phyloP scores from a whole-genome alignment of 768 basidiomycete species.

The Kwoniella shandongensis region DNA sequence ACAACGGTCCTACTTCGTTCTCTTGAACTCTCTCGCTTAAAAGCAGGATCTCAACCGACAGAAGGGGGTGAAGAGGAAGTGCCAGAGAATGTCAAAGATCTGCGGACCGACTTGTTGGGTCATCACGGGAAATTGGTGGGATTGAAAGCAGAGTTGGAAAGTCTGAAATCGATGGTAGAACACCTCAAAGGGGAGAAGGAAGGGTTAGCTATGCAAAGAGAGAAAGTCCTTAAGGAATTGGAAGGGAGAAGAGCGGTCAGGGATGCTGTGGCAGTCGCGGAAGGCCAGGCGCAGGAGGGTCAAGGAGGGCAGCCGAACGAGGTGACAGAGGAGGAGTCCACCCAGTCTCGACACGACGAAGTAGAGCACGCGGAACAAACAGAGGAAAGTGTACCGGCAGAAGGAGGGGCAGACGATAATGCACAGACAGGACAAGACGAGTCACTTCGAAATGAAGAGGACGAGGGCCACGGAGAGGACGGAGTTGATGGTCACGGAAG shows the following conservation, averaged over 20 bases:
- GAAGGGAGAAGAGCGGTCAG: constrained; percentile 3
- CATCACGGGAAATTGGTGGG: constrained; percentile 5
- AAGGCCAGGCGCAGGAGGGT: background rate
- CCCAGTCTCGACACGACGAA: background rate
- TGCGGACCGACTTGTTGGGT: constrained; percentile 19
- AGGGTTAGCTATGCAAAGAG: constrained; percentile 17
- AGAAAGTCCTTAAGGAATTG: constrained; percentile 13
- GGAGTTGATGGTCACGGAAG: constrained; percentile 10
- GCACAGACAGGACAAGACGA: background rate
- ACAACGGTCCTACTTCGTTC: constrained; percentile 19
- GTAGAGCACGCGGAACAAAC: background rate
- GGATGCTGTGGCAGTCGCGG: background rate
- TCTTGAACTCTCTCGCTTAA: constrained; percentile 15
- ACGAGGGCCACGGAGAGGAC: constrained; percentile 8
- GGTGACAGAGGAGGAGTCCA: constrained; percentile 6
- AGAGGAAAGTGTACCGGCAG: background rate
- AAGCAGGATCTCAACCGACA: background rate
- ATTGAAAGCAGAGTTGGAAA: constrained; percentile 22
- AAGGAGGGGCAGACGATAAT: background rate
- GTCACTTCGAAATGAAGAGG: constrained; percentile 16
- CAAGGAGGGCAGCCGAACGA: no score
- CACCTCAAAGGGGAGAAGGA: constrained; percentile 34
- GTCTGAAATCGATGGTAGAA: constrained; percentile 25
- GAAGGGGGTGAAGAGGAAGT: background rate
- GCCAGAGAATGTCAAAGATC: background rate